Base-by-base conservation (phyloP, 108 stramenopile genomes). In the Licmophora abbreviata region DNA sequence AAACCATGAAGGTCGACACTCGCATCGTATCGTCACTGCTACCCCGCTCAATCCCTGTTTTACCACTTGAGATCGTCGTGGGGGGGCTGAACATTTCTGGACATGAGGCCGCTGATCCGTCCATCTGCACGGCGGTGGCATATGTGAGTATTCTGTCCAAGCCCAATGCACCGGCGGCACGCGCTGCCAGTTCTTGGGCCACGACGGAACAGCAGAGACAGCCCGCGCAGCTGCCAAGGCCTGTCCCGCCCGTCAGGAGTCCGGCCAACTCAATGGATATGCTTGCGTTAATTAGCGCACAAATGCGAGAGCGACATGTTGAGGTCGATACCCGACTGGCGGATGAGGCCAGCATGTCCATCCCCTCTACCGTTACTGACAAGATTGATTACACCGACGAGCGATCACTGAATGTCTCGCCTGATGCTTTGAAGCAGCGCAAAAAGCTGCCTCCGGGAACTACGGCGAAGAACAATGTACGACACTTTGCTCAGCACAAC, bases 381-480 rank as follows among this genome's bases (percentile, higher is more conserved):
- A n/a, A n/a, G n/a, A n/a, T n/a, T n/a, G n/a, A n/a, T n/a, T n/a
- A n/a, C n/a, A n/a, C n/a, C n/a, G n/a, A n/a, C n/a, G n/a, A n/a
- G n/a, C n/a, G n/a, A n/a, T 18, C 4, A 3, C 38, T 18, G 5
- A 20, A 20, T 3, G 20, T 40, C 20, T 40, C 15, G 18, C 18
- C 15, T 20, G 38, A 40, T 20, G 18, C 38, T 15, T 20, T 18
- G 20, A 40, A 40, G 20, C 38, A 40, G 38, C 38, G 20, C 3
- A 70, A 68, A 36, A 68, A 74, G 49, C 54, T 68, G 2, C 67
- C 67, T 28, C 73, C 73, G 0, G 73, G 66, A 15, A 30, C 59
- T 29, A 74, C 62, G 9, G 48, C 56, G 21, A 74, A 64, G 54
- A 68, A 74, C 41, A 74, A 68, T 30, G 56, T 44, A 36, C 44